Conservation (phyloP, 805 yeast species). For the Kluyveromyces nonfermentans region DNA sequence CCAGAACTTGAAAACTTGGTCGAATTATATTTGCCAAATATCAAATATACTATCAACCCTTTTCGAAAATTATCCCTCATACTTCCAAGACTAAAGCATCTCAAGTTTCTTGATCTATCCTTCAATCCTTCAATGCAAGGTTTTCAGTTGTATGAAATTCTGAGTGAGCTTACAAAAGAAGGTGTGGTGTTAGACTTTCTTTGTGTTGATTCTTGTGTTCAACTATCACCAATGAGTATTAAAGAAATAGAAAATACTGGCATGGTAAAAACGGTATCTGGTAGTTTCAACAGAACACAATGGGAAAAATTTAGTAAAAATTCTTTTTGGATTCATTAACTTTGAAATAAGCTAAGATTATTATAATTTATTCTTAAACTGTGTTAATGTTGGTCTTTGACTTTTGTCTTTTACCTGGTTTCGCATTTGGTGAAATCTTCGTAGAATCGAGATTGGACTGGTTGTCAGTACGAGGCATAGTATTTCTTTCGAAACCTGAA, state of each 20-base stretch:
- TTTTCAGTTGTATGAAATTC: conserved; percentile 22
- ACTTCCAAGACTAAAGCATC: conserved; percentile 8
- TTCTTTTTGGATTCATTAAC: conserved; percentile 15
- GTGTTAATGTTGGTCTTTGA: neutral
- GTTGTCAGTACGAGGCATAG: neutral
- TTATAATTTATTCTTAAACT: neutral
- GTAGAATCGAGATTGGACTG: neutral
- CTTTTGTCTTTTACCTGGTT: neutral
- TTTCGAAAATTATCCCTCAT: conserved; percentile 11
- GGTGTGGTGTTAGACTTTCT: conserved; percentile 14
- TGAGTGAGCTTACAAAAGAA: conserved; percentile 12
- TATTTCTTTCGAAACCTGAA: neutral
- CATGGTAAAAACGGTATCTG: conserved; percentile 18
- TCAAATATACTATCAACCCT: conserved; percentile 16
- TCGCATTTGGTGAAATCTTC: neutral
- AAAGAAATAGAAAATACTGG: conserved; percentile 14
- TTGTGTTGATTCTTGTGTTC: conserved; percentile 21
- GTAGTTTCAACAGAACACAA: conserved; percentile 20
- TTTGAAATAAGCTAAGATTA: neutral
- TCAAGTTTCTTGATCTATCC: conserved; percentile 22
- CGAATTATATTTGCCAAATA: conserved; percentile 19
- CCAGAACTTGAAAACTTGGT: conserved; percentile 11
- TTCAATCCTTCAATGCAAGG: conserved; percentile 26
- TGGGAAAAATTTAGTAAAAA: conserved; percentile 26
- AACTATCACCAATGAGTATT: conserved; percentile 23